Evolutionary conservation across 352 stramenopile genomes (phyloP).

Genomic region (Globisporangium nagaii): DNA sequence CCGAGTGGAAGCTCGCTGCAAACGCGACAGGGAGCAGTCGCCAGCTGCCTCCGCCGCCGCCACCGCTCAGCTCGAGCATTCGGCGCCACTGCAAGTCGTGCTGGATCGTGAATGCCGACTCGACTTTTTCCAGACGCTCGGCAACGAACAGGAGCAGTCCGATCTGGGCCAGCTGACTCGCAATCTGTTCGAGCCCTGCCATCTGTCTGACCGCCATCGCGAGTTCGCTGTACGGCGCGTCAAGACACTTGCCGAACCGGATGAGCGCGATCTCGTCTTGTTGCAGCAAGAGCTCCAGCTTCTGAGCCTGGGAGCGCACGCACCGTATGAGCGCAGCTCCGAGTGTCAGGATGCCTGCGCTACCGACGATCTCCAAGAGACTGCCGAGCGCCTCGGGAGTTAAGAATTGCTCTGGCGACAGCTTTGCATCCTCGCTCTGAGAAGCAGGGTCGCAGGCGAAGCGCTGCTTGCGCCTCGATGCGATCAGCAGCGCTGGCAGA

Average conservation of each 20-base stretch:
- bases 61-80: conserved; percentile 5
- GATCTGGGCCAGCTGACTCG: conserved; percentile 2
- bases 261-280: conserved; percentile 30
- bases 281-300: conserved; percentile 14
- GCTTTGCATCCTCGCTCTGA: not conserved
- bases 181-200: conserved; percentile 17
- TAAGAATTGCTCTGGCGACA: conserved; percentile 1
- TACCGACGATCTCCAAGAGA: conserved; percentile 14
- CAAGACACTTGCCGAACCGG: conserved; percentile 18
- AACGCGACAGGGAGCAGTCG: conserved; percentile 41
- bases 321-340: not conserved
- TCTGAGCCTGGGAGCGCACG: conserved; percentile 5
- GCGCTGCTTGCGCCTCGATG: not conserved
- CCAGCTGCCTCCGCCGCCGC: conserved; percentile 16
- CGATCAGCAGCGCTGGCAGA: not conserved
- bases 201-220: conserved; percentile 26
- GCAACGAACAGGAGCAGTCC: conserved; percentile 15
- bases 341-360: conserved; percentile 5
- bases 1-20: conserved; percentile 32
- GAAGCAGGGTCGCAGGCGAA: not conserved
- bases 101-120: not conserved
- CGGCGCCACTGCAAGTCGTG: not conserved
- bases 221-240: conserved; percentile 17
- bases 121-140: conserved; percentile 1
- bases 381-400: conserved; percentile 3